A percentile compares a stretch with the other conserved stretches of the same genome.
Conservation (phyloP, 306 rosid genomes). For the Lathyrus oleraceus region DNA sequence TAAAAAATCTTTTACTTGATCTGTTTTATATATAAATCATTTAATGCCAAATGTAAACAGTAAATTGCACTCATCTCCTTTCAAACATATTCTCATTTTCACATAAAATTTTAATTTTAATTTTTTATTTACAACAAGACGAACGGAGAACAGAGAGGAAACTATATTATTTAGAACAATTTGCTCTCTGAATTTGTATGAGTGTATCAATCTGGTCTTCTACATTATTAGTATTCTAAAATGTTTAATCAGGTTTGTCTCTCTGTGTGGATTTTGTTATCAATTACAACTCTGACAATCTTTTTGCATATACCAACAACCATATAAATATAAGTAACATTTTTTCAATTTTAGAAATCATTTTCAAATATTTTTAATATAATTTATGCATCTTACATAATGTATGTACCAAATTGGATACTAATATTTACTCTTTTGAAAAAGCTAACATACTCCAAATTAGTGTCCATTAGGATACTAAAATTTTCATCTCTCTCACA, state of each 20-base stretch:
- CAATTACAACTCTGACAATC: background rate
- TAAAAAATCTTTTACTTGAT: background rate
- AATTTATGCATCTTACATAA: background rate
- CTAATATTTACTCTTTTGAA: background rate
- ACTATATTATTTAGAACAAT: background rate
- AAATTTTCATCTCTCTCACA: background rate
- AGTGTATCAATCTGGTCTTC: background rate
- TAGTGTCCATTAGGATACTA: background rate
- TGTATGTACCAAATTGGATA: background rate
- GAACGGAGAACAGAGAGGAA: background rate
- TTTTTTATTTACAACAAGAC: background rate
- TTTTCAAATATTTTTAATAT: background rate
- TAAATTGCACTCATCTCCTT: background rate
- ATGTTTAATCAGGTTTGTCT: background rate
- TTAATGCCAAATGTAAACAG: background rate
- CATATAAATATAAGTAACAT: background rate
- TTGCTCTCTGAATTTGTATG: background rate
- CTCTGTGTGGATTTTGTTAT: background rate
- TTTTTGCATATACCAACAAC: background rate
- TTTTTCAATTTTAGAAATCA: background rate
- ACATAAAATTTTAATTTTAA: background rate
- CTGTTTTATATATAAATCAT: conserved; percentile 1
- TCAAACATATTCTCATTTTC: background rate
- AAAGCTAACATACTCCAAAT: background rate
- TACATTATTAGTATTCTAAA: background rate